Evolutionary conservation across 2,329 filamentous ascomycete genomes (phyloP), one percentile per base, ranked within the genome.

Genomic region (Aspergillus carbonarius): DNA sequence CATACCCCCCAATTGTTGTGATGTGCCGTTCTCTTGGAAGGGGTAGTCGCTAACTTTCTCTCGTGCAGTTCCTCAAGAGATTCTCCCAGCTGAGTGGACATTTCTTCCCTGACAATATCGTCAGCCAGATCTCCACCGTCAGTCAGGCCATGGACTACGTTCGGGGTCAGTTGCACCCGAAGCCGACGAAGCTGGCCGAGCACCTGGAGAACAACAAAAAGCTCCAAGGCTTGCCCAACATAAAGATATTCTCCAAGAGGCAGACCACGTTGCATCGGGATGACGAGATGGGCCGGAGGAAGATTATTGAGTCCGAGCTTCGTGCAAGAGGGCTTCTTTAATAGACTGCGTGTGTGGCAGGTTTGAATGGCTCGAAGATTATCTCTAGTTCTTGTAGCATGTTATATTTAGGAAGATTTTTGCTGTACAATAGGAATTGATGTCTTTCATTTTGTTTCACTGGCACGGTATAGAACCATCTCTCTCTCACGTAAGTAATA

Each of bases 51-150:
- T 62, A 63, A 64, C 47, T 30, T 23, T 35, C 5, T 20, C 32
- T 15, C 30, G 4, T 55, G 25, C 65, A 97, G 93, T 82, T 95
- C 64, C 79, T 88, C 68, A 96, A 96, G 78, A 88, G 91, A 59
- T 79, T 92, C 61, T 86, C 89, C 73, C 90, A 95, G 73, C 81
- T 96, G 60, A 93, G 89, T n/a, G 91, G 91, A 60, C 85, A 87
- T 61, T 84, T 85, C 59, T 81, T 96, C 64, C 81, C 89, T 15
- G 93, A 97, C 75, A 80, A 85, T 48, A 82, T 84, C 65, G 83
- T 96, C 60, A 77, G 79, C 51, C 78, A 80, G 46, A 79, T 86
- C 60, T 75, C 74, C 53, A 87, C 82, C 8, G 79, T 86, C 37
- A 78, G 80, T 56, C 74, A 81, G 27, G 74, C 91, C 53, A 74